Evolutionary conservation across 306 rosid species (phyloP).

Genomic region (Benincasa hispida): DNA sequence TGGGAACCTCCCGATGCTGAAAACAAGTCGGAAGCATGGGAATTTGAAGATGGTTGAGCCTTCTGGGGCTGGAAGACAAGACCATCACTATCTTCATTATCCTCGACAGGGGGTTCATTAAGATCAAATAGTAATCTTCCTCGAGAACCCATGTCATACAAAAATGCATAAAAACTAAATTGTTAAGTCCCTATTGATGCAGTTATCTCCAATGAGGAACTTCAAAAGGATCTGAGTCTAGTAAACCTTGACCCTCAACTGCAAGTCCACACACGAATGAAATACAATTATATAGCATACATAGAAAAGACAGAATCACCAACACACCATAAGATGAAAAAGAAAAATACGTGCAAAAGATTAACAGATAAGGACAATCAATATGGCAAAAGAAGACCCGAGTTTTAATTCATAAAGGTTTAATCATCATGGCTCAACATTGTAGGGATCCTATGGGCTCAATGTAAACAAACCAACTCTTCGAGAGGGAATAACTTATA

Average conservation of each 20-base stretch:
- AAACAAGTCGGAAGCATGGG: conserved; percentile 36
- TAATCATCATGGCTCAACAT: neutral
- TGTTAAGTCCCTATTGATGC: conserved; percentile 12
- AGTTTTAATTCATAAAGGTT: neutral
- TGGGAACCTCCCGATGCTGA: conserved; percentile 35
- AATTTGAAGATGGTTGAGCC: conserved; percentile 49
- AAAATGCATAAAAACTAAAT: conserved; percentile 57
- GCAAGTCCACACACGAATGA: conserved; percentile 9
- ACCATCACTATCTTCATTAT: conserved; percentile 52
- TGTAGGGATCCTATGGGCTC: neutral
- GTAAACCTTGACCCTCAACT: conserved; percentile 15
- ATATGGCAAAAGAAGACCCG: neutral
- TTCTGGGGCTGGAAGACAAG: conserved; percentile 50
- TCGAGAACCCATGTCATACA: conserved; percentile 94
- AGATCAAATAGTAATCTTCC: conserved; percentile 89
- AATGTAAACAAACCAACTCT: neutral
- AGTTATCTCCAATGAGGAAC: neutral
- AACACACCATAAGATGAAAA: neutral
- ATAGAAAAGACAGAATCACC: neutral
- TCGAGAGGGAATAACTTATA: neutral
- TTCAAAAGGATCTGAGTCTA: neutral
- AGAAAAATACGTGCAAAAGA: neutral
- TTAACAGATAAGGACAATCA: neutral
- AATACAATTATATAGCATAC: neutral
- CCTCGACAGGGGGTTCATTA: conserved; percentile 88